Percentiles rank a stretch among this genome's conserved stretches.
These are phyloP conservation scores for Suillus spraguei DNA, from an alignment of 768 basidiomycete genomes.

Conservation along the genomic window DNA sequence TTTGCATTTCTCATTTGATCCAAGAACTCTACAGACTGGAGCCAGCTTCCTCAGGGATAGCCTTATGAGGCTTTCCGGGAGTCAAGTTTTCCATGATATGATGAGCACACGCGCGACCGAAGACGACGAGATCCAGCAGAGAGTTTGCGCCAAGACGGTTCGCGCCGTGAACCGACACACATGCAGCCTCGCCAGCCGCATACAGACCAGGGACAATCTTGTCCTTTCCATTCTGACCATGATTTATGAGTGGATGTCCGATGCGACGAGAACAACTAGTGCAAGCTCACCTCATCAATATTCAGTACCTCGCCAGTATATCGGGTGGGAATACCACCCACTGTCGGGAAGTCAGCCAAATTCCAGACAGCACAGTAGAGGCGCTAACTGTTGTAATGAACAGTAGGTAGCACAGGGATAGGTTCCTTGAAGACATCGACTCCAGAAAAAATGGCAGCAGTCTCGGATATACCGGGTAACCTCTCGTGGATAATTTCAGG, in stretches of 20 bases:
- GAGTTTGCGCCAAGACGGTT: constrained; percentile 99
- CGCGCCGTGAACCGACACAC: constrained; percentile 98
- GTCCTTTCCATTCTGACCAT: constrained; percentile 75
- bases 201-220: constrained; percentile 94
- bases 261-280: constrained; percentile 9
- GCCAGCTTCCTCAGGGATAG: constrained; percentile 85
- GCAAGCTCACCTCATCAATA: constrained; percentile 54
- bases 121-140: constrained; percentile 97
- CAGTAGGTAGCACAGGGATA: constrained; percentile 97
- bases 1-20: constrained; percentile 85
- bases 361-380: neutral
- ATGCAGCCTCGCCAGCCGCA: constrained; percentile 98
- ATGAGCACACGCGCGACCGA: constrained; percentile 96
- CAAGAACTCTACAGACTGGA: constrained; percentile 81
- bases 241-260: constrained; percentile 1
- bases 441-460: constrained; percentile 97
- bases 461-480: constrained; percentile 99
- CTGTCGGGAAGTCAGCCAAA: constrained; percentile 40
- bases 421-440: constrained; percentile 99
- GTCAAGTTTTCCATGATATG: constrained; percentile 92
- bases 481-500: constrained; percentile 95
- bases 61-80: constrained; percentile 90
- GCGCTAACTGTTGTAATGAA: constrained; percentile 94
- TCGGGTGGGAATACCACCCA: constrained; percentile 99
- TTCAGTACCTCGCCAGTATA: constrained; percentile 98